A percentile compares a stretch with the other conserved stretches of the same genome.
Conservation (phyloP, 1,284 basidiomycete species). For the Xanthoconium separans region DNA sequence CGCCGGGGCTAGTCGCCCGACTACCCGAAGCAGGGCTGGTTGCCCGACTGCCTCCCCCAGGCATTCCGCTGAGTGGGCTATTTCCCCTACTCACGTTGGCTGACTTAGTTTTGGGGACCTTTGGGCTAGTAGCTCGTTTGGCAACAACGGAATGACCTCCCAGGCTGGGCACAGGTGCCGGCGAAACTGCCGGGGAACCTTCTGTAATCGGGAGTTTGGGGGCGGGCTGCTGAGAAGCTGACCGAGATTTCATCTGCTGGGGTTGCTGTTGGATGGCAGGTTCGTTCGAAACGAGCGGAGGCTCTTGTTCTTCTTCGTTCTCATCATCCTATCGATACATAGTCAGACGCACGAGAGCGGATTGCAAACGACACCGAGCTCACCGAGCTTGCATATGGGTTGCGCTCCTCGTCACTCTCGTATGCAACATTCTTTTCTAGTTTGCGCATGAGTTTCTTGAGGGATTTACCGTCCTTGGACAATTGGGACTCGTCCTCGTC, state of each 20-base stretch:
- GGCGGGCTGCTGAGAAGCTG: slow-evolving; percentile 34
- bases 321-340: slow-evolving; percentile 53
- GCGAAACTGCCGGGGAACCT: slow-evolving; percentile 55
- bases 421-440: slow-evolving; percentile 73
- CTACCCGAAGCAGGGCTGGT: slow-evolving; percentile 31
- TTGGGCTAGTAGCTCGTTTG: slow-evolving; percentile 78
- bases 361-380: slow-evolving; percentile 28
- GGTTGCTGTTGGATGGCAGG: slow-evolving; percentile 59
- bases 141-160: slow-evolving; percentile 77
- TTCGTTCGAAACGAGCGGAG: slow-evolving; percentile 45
- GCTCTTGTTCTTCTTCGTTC: slow-evolving; percentile 66
- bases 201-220: slow-evolving; percentile 33
- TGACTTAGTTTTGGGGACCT: slow-evolving; percentile 56
- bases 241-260: slow-evolving; percentile 35
- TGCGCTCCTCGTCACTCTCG: slow-evolving; percentile 78
- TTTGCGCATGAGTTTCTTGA: slow-evolving; percentile 76
- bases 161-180: slow-evolving; percentile 48
- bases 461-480: slow-evolving; percentile 68
- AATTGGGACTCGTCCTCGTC: slow-evolving; percentile 59
- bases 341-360: slow-evolving; percentile 8
- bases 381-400: slow-evolving; percentile 78
- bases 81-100: slow-evolving; percentile 46
- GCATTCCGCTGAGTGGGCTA: slow-evolving; percentile 50
- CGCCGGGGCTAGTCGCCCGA: slow-evolving; percentile 47
- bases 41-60: slow-evolving; percentile 41